Base-by-base conservation (phyloP, 1,139 yeast genomes). In the Candida sojae region DNA sequence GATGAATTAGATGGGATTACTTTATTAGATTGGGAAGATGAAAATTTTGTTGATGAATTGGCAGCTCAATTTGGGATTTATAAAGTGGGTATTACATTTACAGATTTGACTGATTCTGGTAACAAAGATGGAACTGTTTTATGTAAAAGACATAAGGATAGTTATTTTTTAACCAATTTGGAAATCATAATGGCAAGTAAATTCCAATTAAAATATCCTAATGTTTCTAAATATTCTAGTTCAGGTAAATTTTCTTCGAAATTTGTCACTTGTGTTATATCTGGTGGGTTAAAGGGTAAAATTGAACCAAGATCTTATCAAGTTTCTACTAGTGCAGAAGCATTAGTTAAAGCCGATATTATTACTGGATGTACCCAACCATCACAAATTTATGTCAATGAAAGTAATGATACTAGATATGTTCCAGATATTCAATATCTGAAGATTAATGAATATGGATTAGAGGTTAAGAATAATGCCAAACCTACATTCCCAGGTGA, bases 401-500 rank as follows among this genome's bases (percentile, higher is more conserved):
- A 82, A 39, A 84, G 89, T 11, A 81, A 81, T 40, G 77, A 79
- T 29, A 77, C 76, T 11, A 78, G 97, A 51, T 93, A 92, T 59
- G 98, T 95, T 9, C 99, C 99, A 0, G 99, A 95, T 55, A 88
- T 95, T 23, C 88, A 89, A 60, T 95, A 86, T 73, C 83, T 84
- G 67, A 84, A 83, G 63, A 79, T 83, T 56, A 95, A 95, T 63
- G 97, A 95, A 66, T 95, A 93, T 67, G 90, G 91, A 6, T 73
- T 91, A 28, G 85, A 90, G 44, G 96, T 93, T 13, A 91, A 90
- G 61, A 83, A 84, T 39, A 88, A 89, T 60, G 99, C 98, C 11
- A 89, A 88, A 61, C 98, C 99, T 0, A 90, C 96, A 6, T 91
- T 95, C 66, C 99, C 99, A 0, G 95, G 90, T 12, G 99, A 95